Percentiles rank a stretch among this genome's conserved stretches.
These are phyloP conservation scores for Coemansia sp. DNA, from an alignment of 192 early-diverging fungal species.

Conservation along the genomic window DNA sequence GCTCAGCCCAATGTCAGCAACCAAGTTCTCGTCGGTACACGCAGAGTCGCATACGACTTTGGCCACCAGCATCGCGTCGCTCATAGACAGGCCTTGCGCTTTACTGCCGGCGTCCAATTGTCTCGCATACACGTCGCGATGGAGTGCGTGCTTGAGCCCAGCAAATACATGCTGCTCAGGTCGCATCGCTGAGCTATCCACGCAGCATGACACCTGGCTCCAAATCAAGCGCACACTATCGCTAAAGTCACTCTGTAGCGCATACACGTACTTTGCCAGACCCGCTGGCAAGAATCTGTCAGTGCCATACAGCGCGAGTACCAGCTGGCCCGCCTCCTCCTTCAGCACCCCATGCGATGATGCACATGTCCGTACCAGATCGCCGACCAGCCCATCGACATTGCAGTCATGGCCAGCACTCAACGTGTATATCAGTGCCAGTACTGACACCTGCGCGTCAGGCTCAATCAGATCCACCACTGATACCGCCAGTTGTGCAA, in stretches of 20 bases:
- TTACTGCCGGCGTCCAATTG: conserved; percentile 1
- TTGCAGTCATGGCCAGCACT: neutral
- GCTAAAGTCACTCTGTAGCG: conserved; percentile 22
- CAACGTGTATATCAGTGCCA: conserved; percentile 27
- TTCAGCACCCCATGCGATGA: conserved; percentile 11
- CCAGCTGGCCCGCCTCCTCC: conserved; percentile 16
- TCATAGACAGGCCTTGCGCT: conserved; percentile 12
- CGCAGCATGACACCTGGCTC: conserved; percentile 10
- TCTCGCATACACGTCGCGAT: neutral
- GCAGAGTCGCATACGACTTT: conserved; percentile 12
- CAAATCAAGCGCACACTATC: conserved; percentile 22
- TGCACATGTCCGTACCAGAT: conserved; percentile 9
- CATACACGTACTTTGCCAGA: conserved; percentile 9
- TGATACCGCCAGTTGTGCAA: conserved; percentile 11
- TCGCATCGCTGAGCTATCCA: neutral
- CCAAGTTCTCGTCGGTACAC: neutral
- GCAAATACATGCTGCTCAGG: conserved; percentile 12
- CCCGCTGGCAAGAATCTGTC: neutral
- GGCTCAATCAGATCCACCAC: neutral
- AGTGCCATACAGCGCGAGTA: conserved; percentile 14
- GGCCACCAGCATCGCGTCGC: conserved; percentile 29
- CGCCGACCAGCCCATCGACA: conserved; percentile 6
- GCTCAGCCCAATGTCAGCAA: conserved; percentile 19
- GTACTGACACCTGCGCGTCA: conserved; percentile 10
- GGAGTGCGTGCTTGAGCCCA: neutral